Percentiles rank a stretch among this genome's conserved stretches.
phyloP scores from a whole-genome alignment of 768 basidiomycete species.

The Tylopilus sp. region DNA sequence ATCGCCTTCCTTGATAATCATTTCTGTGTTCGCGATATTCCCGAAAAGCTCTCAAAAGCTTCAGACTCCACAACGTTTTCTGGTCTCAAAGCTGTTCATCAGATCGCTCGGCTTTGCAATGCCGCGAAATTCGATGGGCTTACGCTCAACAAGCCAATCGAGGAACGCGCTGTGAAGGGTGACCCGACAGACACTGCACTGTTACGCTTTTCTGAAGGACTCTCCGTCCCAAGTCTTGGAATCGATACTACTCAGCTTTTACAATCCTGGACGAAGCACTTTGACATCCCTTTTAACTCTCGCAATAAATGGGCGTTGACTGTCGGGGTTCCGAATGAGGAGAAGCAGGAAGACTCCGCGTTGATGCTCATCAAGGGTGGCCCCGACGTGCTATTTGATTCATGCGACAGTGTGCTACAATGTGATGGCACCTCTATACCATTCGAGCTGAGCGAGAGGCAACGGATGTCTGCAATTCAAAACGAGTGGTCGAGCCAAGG shows the following conservation, averaged over 20 bases:
- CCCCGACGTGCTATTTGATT: constrained; percentile 48
- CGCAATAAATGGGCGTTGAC: constrained; percentile 58
- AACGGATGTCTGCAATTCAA: constrained; percentile 29
- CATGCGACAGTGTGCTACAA: constrained; percentile 34
- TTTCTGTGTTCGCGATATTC: constrained; percentile 16
- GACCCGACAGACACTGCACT: constrained; percentile 55
- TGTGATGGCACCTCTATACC: constrained; percentile 32
- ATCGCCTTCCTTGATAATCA: constrained; percentile 35
- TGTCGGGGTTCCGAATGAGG: constrained; percentile 22
- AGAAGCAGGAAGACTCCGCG: constrained; percentile 4
- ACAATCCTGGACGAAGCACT: constrained; percentile 22
- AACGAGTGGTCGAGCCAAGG: constrained; percentile 46
- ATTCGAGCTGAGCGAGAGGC: constrained; percentile 24
- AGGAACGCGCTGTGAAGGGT: constrained; percentile 35
- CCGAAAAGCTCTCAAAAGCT: constrained; percentile 4
- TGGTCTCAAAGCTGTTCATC: constrained; percentile 27
- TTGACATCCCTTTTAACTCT: constrained; percentile 45
- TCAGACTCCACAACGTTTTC: constrained; percentile 8
- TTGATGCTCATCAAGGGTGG: constrained; percentile 55
- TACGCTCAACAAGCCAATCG: constrained; percentile 23
- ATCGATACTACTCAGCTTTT: constrained; percentile 21
- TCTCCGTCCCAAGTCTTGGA: constrained; percentile 19
- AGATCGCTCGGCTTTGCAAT: constrained; percentile 51
- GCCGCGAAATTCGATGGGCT: constrained; percentile 45
- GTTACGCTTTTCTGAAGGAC: constrained; percentile 42